phyloP scores from a whole-genome alignment of 2,329 filamentous ascomycete species.

The Paecilomyces niveus region DNA sequence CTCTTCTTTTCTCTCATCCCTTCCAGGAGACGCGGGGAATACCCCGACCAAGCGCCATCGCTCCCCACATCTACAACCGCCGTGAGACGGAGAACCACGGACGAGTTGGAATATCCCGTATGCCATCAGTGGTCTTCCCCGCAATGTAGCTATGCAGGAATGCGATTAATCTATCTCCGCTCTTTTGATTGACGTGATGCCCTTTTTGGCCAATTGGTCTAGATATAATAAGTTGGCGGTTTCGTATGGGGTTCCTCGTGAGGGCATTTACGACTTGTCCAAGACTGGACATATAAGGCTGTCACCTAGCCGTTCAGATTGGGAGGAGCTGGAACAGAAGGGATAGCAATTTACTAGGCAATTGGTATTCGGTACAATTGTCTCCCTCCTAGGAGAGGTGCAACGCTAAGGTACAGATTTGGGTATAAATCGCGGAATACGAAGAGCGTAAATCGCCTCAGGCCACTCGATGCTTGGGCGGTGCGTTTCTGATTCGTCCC shows the following conservation, averaged over 20 bases:
- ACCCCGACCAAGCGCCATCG: background rate
- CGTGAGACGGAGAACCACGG: background rate
- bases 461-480: background rate
- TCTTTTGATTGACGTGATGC: background rate
- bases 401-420: background rate
- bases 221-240: background rate
- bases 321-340: background rate
- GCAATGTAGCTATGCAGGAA: background rate
- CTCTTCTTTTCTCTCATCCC: background rate
- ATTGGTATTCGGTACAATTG: background rate
- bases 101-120: background rate
- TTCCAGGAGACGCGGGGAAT: background rate
- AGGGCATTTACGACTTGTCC: background rate
- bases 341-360: background rate
- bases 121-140: background rate
- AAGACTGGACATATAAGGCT: background rate
- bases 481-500: background rate
- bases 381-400: background rate
- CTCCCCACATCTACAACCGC: background rate
- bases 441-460: background rate
- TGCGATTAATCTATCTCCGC: background rate
- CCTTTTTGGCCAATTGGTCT: background rate
- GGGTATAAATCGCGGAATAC: background rate
- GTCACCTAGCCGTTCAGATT: background rate
- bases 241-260: background rate